A percentile compares a stretch with the other conserved stretches of the same genome.
phyloP scores from a whole-genome alignment of 495 filamentous ascomycete genomes.

The Tuber calosporum region DNA sequence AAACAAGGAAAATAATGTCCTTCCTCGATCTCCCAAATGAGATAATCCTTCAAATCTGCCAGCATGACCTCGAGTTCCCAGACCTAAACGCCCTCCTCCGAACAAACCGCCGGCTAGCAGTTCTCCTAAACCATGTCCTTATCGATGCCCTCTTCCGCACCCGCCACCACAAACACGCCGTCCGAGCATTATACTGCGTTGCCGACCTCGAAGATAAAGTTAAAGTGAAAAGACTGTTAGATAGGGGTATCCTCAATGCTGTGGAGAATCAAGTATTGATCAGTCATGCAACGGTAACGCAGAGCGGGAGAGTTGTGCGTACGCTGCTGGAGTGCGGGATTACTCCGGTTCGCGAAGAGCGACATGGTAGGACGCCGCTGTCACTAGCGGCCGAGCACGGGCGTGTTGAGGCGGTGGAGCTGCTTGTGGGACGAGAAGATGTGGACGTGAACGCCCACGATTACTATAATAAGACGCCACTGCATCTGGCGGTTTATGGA shows the following conservation, averaged over 20 bases:
- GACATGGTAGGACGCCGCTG: neutral
- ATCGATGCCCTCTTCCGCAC: conserved; percentile 1
- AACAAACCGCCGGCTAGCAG: neutral
- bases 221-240: neutral
- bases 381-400: neutral
- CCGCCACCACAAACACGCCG: neutral
- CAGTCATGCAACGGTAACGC: conserved; percentile 1
- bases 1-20: neutral
- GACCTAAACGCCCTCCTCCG: conserved; percentile 4
- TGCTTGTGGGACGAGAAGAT: conserved; percentile 2
- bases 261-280: neutral
- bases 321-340: neutral
- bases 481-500: conserved; percentile 22
- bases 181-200: neutral
- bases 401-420: neutral
- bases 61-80: neutral
- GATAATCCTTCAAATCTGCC: conserved; percentile 5
- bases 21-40: conserved; percentile 3
- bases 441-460: neutral
- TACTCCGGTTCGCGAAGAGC: neutral
- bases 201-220: conserved; percentile 6
- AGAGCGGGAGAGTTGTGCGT: neutral
- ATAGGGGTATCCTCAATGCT: conserved; percentile 5
- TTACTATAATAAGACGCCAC: conserved; percentile 1
- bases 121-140: neutral